Evolutionary conservation across 2,329 filamentous ascomycete genomes (phyloP).

Genomic region (Corinectria fuckeliana): DNA sequence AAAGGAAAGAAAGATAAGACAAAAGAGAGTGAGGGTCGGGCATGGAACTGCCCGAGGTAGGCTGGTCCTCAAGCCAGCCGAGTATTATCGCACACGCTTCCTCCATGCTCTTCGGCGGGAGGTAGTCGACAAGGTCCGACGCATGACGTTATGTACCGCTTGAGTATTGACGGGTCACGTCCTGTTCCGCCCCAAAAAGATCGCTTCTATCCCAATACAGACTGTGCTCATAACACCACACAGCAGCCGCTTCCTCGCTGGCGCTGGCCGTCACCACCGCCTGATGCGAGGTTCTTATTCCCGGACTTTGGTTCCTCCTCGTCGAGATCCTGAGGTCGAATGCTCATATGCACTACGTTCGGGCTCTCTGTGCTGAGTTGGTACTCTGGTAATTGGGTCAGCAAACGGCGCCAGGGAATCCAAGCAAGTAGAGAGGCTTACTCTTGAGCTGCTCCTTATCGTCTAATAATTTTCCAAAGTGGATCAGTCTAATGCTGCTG

Average conservation of each 20-base stretch:
- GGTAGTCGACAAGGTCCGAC: conserved; percentile 8
- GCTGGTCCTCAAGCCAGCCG: not conserved
- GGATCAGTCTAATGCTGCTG: conserved; percentile 87
- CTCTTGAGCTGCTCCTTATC: conserved; percentile 86
- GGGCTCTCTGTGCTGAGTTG: conserved; percentile 75
- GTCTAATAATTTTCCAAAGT: conserved; percentile 88
- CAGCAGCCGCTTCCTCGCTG: conserved; percentile 56
- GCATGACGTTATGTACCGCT: conserved; percentile 12
- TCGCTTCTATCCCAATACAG: conserved; percentile 11
- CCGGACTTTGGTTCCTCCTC: conserved; percentile 77
- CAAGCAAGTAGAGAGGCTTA: conserved; percentile 51
- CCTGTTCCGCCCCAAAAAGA: conserved; percentile 6
- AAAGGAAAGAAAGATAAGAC: conserved; percentile 30
- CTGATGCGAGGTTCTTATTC: conserved; percentile 57
- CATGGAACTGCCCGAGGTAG: conserved; percentile 4
- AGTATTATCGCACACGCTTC: conserved; percentile 8
- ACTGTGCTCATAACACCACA: conserved; percentile 54
- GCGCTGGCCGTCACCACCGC: conserved; percentile 49
- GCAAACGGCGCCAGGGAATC: not conserved
- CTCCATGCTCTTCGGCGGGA: conserved; percentile 2
- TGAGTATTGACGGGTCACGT: conserved; percentile 3
- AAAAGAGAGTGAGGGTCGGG: conserved; percentile 22
- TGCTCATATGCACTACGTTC: conserved; percentile 94
- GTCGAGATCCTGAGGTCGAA: conserved; percentile 85
- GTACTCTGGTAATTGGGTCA: conserved; percentile 68